Evolutionary conservation across 768 basidiomycete species (phyloP), one percentile per base, ranked within the genome.

Genomic region (Lactifluus volemus): DNA sequence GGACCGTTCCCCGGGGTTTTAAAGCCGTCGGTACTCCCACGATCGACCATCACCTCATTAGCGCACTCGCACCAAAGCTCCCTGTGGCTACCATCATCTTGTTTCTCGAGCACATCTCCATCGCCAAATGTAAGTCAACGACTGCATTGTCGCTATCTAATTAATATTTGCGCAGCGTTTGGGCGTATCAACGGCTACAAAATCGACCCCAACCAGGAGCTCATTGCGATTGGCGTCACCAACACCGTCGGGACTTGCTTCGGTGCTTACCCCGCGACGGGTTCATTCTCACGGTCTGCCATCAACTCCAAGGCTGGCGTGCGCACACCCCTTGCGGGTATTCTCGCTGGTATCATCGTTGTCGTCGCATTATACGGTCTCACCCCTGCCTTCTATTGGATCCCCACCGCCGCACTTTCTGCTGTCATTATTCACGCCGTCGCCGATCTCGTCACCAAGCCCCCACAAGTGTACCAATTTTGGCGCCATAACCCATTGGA

Each of bases 241-340:
- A 96, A 96, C 73, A 90, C 90, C 1, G 69, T 97, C 64, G 96
- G 96, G 3, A 88, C 91, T 15, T 77, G 89, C 66, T 98, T 99
- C 72, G 81, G 74, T 55, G 96, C 94, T 0, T 98, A 97, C 72
- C 95, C 97, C 9, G 92, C 96, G 0, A 99, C 97, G 12, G 97
- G 97, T 2, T 98, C 95, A 1, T 99, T 99, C 81, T 97, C 95
- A 42, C 89, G 97, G n/a, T 90, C 94, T 3, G 97, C 97, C 2
- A 78, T 99, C 70, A 94, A 97, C 74, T 85, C 90, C 34, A 98
- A 96, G 73, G 95, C 92, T 0, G 97, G 97, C 51, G 96, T 98
- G n/a, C 84, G 96, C 55, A 98, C 97, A 2, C 97, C 97, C 8
- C 79, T 86, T 10, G 93, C 90, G 11, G 97, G 97, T 59, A 79